These are phyloP conservation scores for Pseudogymnoascus sp. DNA, from an alignment of 2,329 filamentous ascomycete genomes.

Conservation along the genomic window DNA sequence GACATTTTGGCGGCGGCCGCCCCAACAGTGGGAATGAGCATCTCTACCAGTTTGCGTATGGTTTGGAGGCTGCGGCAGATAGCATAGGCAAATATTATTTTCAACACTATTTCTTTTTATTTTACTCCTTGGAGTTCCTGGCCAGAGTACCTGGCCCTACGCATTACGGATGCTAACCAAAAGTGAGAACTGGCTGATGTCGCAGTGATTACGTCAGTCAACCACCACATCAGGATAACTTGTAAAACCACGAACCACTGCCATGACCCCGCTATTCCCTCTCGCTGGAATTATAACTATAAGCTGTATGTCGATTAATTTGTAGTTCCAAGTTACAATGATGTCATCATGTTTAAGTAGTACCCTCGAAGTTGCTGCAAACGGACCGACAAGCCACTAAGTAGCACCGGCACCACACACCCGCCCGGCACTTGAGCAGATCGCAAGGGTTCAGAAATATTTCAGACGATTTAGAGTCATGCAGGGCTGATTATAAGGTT, in stretches of 20 bases:
- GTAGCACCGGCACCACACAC: neutral
- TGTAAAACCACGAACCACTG: neutral
- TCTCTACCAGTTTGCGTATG: too few species aligned
- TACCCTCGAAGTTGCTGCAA: neutral
- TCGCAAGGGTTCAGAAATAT: neutral
- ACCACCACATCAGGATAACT: neutral
- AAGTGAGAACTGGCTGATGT: neutral
- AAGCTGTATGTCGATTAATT: neutral
- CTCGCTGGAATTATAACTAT: neutral
- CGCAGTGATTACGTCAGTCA: neutral
- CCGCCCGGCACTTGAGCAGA: neutral
- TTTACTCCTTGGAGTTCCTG: neutral
- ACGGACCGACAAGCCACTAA: neutral
- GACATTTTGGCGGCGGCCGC: neutral
- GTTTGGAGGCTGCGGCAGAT: neutral
- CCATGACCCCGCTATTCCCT: neutral
- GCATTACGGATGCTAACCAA: neutral
- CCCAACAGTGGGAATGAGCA: neutral
- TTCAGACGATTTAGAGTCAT: neutral
- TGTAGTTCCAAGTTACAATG: neutral
- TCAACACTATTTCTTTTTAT: neutral
- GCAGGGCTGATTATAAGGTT: neutral
- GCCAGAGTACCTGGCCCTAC: neutral
- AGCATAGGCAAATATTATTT: neutral
- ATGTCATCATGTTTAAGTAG: neutral